Evolutionary conservation across 306 rosid genomes (phyloP).

Genomic region (Corylus americana): DNA sequence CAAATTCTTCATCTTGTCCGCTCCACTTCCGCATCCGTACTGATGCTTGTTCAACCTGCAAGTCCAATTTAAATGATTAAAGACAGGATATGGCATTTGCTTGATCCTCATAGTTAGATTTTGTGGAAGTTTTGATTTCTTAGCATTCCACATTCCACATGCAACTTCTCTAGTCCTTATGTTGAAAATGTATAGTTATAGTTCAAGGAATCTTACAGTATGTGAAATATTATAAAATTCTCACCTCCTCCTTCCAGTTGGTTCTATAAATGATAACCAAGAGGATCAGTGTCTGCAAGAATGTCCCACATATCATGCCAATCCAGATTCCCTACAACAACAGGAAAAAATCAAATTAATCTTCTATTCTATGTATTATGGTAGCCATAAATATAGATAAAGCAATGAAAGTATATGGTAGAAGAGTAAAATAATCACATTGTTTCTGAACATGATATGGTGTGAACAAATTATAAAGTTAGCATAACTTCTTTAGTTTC

Average conservation of each 20-base stretch:
- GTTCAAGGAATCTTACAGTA: not conserved
- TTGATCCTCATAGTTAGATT: not conserved
- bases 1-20: slow-evolving; percentile 45
- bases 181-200: not conserved
- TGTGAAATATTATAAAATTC: not conserved
- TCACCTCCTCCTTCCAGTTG: slow-evolving; percentile 86
- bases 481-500: too few species aligned
- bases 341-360: not conserved
- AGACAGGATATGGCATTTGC: not conserved
- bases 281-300: slow-evolving; percentile 74
- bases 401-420: not conserved
- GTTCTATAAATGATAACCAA: slow-evolving; percentile 61
- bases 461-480: not conserved
- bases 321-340: slow-evolving; percentile 82
- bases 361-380: not conserved
- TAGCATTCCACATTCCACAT: slow-evolving; percentile 4
- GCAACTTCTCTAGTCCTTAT: not conserved
- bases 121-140: not conserved
- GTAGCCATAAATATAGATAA: not conserved
- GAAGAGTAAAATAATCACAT: not conserved
- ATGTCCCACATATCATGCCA: slow-evolving; percentile 91
- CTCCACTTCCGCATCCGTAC: slow-evolving; percentile 77
- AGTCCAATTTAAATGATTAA: not conserved
- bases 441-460: not conserved
- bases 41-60: slow-evolving; percentile 82